These are phyloP conservation scores for Neurospora discreta DNA, from an alignment of 495 filamentous ascomycete species.

Conservation along the genomic window DNA sequence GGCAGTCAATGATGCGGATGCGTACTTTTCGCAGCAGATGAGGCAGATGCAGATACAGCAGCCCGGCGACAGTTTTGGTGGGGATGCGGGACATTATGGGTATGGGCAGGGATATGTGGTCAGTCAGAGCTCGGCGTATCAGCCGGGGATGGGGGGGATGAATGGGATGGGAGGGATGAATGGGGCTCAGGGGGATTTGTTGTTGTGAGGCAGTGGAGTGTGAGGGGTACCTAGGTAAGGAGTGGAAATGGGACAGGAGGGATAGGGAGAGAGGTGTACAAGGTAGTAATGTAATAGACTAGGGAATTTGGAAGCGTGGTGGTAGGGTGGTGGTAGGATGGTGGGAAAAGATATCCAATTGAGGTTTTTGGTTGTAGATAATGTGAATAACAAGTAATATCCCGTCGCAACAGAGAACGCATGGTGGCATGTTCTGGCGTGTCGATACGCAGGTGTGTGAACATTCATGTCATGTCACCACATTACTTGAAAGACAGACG, in stretches of 20 bases:
- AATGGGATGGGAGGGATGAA: constrained; percentile 13
- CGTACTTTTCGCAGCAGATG: constrained; percentile 75
- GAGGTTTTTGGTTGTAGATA: background rate
- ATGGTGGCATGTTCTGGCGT: background rate
- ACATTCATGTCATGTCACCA: too few relatives aligned
- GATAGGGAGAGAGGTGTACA: background rate
- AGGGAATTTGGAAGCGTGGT: background rate
- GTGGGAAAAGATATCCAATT: background rate
- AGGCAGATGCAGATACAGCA: constrained; percentile 51
- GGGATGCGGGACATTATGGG: constrained; percentile 23
- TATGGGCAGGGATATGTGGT: constrained; percentile 48
- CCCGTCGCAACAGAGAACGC: background rate
- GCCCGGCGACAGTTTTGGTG: constrained; percentile 35
- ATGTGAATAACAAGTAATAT: background rate
- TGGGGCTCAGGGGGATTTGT: constrained; percentile 38
- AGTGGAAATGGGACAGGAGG: too few relatives aligned
- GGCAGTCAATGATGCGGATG: constrained; percentile 73
- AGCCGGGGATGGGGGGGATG: constrained; percentile 37
- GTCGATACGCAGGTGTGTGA: too few relatives aligned
- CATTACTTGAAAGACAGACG: background rate
- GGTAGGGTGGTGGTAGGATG: background rate
- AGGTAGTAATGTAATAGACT: background rate
- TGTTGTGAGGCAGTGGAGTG: constrained; percentile 27
- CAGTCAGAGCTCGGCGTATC: constrained; percentile 50
- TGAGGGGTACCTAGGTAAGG: background rate